Evolutionary conservation across 352 stramenopile genomes (phyloP).

Genomic region (Blastocystis sp.): DNA sequence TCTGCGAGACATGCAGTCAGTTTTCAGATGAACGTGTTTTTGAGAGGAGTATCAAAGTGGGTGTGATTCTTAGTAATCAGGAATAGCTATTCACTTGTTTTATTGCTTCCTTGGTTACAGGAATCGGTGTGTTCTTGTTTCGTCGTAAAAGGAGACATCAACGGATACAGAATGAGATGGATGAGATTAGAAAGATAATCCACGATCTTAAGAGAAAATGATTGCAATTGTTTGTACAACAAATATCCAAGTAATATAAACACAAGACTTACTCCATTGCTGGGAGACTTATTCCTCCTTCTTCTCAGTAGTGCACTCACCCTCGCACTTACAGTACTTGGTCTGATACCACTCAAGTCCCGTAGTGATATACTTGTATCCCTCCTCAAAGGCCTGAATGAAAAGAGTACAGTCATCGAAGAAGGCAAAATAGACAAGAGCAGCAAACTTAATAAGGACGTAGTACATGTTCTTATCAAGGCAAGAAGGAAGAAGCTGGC

Average conservation of each 20-base stretch:
- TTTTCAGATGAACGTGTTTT: neutral
- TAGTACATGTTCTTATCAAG: slow-evolving; percentile 41
- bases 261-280: neutral
- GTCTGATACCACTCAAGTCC: neutral
- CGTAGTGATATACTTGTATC: slow-evolving; percentile 12
- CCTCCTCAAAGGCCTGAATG: neutral
- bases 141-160: neutral
- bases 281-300: slow-evolving; percentile 4
- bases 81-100: slow-evolving; percentile 19
- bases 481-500: slow-evolving; percentile 13
- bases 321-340: neutral
- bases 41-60: neutral
- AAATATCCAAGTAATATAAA: slow-evolving; percentile 15
- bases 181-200: neutral
- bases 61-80: neutral
- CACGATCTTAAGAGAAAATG: neutral
- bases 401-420: slow-evolving; percentile 40
- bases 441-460: slow-evolving; percentile 2
- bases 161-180: neutral
- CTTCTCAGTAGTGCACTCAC: neutral
- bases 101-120: neutral
- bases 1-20: neutral
- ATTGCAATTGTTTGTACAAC: no score
- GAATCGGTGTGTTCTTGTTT: neutral
- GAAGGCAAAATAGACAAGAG: slow-evolving; percentile 37